phyloP scores from a whole-genome alignment of 345 rosid species.

The Bretschneidera sinensis region DNA sequence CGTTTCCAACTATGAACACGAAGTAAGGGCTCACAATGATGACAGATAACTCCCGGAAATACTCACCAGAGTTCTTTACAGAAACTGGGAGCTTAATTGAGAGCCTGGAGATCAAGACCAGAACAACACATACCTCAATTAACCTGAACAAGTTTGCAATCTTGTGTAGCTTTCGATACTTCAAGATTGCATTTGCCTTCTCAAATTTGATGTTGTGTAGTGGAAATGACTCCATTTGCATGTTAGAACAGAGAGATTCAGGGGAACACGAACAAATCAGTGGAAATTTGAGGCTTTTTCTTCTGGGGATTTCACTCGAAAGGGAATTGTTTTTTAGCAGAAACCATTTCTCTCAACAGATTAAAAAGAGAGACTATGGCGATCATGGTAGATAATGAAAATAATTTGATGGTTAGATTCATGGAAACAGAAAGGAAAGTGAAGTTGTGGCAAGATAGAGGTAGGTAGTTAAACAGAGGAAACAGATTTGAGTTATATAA shows the following conservation, averaged over 20 bases:
- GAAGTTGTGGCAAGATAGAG: background rate
- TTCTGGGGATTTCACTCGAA: slow-evolving; percentile 26
- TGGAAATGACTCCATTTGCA: slow-evolving; percentile 56
- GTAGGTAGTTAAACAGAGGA: slow-evolving; percentile 30
- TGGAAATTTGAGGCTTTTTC: background rate
- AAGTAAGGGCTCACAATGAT: slow-evolving; percentile 61
- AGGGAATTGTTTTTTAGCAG: slow-evolving; percentile 22
- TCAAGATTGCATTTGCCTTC: slow-evolving; percentile 52
- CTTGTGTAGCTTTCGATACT: slow-evolving; percentile 36
- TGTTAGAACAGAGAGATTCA: background rate
- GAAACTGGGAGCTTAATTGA: slow-evolving; percentile 45
- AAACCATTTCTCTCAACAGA: slow-evolving; percentile 25
- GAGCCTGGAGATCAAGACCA: slow-evolving; percentile 58
- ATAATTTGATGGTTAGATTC: slow-evolving; percentile 10
- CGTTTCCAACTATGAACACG: slow-evolving; percentile 75
- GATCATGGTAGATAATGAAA: slow-evolving; percentile 10
- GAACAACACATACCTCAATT: slow-evolving; percentile 44
- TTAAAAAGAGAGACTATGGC: slow-evolving; percentile 21
- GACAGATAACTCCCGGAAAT: slow-evolving; percentile 46
- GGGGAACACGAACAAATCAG: background rate
- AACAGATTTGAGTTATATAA: slow-evolving; percentile 19
- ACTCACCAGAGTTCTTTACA: slow-evolving; percentile 51
- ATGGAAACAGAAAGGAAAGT: slow-evolving; percentile 12
- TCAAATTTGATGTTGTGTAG: slow-evolving; percentile 40
- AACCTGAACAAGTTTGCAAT: slow-evolving; percentile 53